phyloP scores from a whole-genome alignment of 2,329 filamentous ascomycete species.

The Phaeoacremonium minimum region DNA sequence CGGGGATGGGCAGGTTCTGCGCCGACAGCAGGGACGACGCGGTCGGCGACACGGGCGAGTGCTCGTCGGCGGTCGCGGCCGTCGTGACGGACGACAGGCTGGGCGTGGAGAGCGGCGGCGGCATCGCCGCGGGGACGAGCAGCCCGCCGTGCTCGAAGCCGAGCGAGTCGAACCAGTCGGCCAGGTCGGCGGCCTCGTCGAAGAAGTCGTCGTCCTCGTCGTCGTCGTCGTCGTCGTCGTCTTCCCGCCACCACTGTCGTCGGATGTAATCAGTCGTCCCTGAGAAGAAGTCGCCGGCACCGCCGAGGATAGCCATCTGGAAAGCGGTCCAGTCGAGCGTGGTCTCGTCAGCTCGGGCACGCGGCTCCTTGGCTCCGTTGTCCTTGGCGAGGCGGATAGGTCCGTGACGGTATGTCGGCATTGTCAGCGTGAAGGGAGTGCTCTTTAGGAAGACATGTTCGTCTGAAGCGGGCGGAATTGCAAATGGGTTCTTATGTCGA shows the following conservation, averaged over 20 bases:
- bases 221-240: conserved; percentile 9
- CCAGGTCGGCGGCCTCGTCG: conserved; percentile 41
- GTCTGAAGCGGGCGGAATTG: conserved; percentile 15
- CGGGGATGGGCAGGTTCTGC: conserved; percentile 31
- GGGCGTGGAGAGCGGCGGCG: neutral
- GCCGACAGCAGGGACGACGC: conserved; percentile 16
- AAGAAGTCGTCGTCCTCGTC: conserved; percentile 37
- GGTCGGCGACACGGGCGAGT: neutral
- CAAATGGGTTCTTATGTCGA: neutral
- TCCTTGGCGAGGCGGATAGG: conserved; percentile 47
- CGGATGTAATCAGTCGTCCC: conserved; percentile 36
- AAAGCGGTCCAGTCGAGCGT: conserved; percentile 61
- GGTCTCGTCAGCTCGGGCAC: conserved; percentile 40
- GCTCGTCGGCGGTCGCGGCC: neutral
- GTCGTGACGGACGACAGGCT: conserved; percentile 3
- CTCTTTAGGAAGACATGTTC: conserved; percentile 44
- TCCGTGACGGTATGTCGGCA: conserved; percentile 48
- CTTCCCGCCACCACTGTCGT: conserved; percentile 7
- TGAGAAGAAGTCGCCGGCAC: conserved; percentile 46
- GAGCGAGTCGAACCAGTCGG: conserved; percentile 47
- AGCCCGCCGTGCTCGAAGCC: conserved; percentile 38
- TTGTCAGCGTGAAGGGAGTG: conserved; percentile 43
- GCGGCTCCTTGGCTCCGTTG: conserved; percentile 26
- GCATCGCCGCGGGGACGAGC: conserved; percentile 20
- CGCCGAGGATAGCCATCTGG: conserved; percentile 60